Evolutionary conservation across 306 rosid genomes (phyloP), one percentile per base, ranked within the genome.

Genomic region (Cicer chorassanicum): DNA sequence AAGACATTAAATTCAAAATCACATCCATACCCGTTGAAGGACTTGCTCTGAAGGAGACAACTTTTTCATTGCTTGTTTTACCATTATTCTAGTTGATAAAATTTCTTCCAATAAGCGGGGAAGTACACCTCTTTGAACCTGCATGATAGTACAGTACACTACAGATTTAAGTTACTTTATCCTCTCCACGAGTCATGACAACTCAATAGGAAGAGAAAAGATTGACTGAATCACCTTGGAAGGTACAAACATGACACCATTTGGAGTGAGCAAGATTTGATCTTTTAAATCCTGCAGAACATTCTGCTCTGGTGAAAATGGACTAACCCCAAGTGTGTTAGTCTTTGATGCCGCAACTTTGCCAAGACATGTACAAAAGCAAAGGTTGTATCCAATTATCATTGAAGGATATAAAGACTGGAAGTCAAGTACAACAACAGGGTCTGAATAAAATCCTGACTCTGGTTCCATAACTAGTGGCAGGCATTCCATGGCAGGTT

Each of bases 391-490:
- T 70, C 94, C 98, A 75, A 93, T 93, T 74, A 93, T 93, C 98
- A 91, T 93, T 42, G 96, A 89, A n/a, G 98, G 97, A 88, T 93
- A 93, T 76, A 89, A 87, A 71, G 98, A 93, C 80, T 93, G 98
- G 82, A 91, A 93, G 83, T 93, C 98, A 74, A 93, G 85, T 55
- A 93, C 96, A 64, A 91, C 85, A 70, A 93, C 98, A 7, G 96
- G 98, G 75, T 93, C 94, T 54, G 94, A 88, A 86, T 93, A 93
- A 87, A 93, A 93, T 82, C 94, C 94, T 65, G 98, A 93, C 80
- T 89, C 88, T 9, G 98, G 98, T 84, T 93, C 98, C 98, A 93
- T 93, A 29, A 93, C 98, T 80, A 93, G 92, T 12, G 98, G 98
- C 45, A 89, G 81, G 78, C 98, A 93, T 77, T 93, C 97, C 98